These are phyloP conservation scores for Coriolopsis trogii DNA, from an alignment of 1,284 basidiomycete species.

Conservation along the genomic window DNA sequence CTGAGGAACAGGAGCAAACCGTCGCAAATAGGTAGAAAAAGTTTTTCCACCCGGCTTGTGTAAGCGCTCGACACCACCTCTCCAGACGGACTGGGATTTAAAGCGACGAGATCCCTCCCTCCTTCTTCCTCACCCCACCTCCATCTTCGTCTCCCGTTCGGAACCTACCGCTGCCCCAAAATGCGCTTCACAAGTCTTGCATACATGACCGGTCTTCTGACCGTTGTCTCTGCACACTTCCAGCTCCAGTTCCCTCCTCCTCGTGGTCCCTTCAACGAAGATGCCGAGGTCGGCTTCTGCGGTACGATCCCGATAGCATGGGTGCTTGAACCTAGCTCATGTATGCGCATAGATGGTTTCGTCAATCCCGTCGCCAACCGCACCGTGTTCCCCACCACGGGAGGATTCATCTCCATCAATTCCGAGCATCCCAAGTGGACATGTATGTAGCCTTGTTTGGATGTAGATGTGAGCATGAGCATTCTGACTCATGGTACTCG, in stretches of 20 bases:
- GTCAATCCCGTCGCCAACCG: slow-evolving; percentile 46
- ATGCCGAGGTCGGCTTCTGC: slow-evolving; percentile 61
- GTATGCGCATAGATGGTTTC: slow-evolving; percentile 51
- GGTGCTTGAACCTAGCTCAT: slow-evolving; percentile 3
- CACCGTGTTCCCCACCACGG: slow-evolving; percentile 63
- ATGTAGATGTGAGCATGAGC: background rate
- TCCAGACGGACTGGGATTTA: slow-evolving; percentile 10
- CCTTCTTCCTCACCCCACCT: slow-evolving; percentile 9
- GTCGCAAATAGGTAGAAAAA: slow-evolving; percentile 36
- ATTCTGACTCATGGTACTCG: background rate
- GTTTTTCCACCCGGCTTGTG: slow-evolving; percentile 29
- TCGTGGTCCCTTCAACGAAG: slow-evolving; percentile 59
- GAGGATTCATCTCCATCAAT: slow-evolving; percentile 56
- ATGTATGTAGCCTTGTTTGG: slow-evolving; percentile 39
- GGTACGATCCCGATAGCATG: slow-evolving; percentile 36
- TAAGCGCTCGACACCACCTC: slow-evolving; percentile 14
- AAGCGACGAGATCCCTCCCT: slow-evolving; percentile 6
- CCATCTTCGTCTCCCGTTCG: background rate
- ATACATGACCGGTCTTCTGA: slow-evolving; percentile 30
- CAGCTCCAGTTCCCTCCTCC: slow-evolving; percentile 67
- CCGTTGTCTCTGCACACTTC: slow-evolving; percentile 64
- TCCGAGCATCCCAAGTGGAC: slow-evolving; percentile 63
- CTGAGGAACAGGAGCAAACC: slow-evolving; percentile 19
- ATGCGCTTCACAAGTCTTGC: slow-evolving; percentile 40
- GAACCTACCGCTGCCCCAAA: background rate